Evolutionary conservation across 306 rosid genomes (phyloP), one percentile per base, ranked within the genome.

Genomic region (Cicer cuneatum): DNA sequence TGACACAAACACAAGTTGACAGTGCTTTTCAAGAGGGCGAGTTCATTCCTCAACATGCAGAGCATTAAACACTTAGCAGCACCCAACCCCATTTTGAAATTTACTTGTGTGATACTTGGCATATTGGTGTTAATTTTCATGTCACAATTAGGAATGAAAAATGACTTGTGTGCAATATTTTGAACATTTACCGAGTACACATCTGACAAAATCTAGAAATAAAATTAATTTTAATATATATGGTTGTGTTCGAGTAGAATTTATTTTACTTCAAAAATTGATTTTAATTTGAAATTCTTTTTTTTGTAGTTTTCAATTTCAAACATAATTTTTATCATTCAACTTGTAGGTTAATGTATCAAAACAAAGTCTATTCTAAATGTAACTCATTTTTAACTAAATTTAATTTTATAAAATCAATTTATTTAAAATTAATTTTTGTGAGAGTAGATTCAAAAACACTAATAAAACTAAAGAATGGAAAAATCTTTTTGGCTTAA

Each of bases 401-500:
- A 29, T 3, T 3, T 3, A 29, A 29, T 29, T 29, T 29, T 29
- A 29, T 29, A 29, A 29, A 29, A 29, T 29, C 3, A 29, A 29
- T 29, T 3, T 0, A 3, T 29, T 3, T 29, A 29, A 29, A 29
- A 29, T 2, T 3, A 29, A 4, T 29, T 29, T 29, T 29, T 3
- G 5, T 4, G 35, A 29, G 5, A 29, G 35, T 29, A 29, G 5
- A 29, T 29, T 29, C 4, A 29, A 29, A 29, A 29, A 29, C 35
- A 29, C 5, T 37, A 47, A 71, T 14, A 56, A 40, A 70, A 61
- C 43, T 38, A 12, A 61, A 69, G 46, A 73, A 73, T 56, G 68
- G 74, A 62, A 73, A 71, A 16, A 76, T 43, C 51, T 71, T 72
- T 65, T 66, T 53, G 67, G 75, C 77, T 56, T 47, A 47, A 74